Evolutionary conservation across 495 filamentous ascomycete genomes (phyloP), one percentile per base, ranked within the genome.

Genomic region (Cairneyella variabilis): DNA sequence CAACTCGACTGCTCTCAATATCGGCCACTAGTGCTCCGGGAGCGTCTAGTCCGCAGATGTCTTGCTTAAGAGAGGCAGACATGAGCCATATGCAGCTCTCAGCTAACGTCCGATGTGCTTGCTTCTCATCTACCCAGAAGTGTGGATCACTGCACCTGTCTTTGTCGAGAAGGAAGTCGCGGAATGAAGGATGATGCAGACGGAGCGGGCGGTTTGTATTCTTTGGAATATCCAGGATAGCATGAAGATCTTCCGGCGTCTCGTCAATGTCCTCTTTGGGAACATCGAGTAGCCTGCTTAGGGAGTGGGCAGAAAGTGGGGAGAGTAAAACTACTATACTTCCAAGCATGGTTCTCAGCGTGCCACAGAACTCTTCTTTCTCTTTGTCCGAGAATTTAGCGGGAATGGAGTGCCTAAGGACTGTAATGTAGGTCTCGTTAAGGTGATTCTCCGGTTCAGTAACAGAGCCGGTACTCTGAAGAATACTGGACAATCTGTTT

Each of bases 151-250:
- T 34, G 48, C 67, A 64, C 41, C 60, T 62, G 12, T 61, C 43
- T 38, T 54, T 38, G 54, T 75, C 63, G 36, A 78, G 40, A 12
- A 81, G 67, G 56, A 72, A 79, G 56, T 80, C 76, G 34, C 71
- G 74, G 49, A 81, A 76, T 16, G 76, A 77, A 9, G 64, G 68
- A 54, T 81, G 76, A 45, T 69, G 70, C n/a, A n/a, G n/a, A n/a
- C n/a, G n/a, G n/a, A n/a, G n/a, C n/a, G n/a, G n/a, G n/a, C n/a
- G n/a, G n/a, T n/a, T n/a, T n/a, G n/a, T n/a, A n/a, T n/a, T n/a
- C n/a, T n/a, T n/a, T n/a, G n/a, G n/a, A n/a, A n/a, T n/a, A n/a
- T n/a, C n/a, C n/a, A n/a, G n/a, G n/a, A n/a, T n/a, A n/a, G n/a
- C n/a, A n/a, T n/a, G n/a, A 3, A 72, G 58, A 16, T 66, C 64